Evolutionary conservation across 345 rosid genomes (phyloP).

Genomic region (Nephelium lappaceum): DNA sequence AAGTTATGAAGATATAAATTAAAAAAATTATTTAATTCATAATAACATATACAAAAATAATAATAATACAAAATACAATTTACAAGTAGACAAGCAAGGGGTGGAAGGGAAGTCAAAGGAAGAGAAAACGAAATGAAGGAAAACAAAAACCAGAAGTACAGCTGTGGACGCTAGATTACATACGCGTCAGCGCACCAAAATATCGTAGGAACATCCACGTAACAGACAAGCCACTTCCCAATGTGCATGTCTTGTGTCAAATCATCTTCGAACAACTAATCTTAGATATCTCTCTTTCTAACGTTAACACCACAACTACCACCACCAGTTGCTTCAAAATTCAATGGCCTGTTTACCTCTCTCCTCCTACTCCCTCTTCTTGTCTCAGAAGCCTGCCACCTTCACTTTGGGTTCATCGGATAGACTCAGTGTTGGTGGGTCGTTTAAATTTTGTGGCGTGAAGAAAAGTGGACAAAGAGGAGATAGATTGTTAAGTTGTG

Average conservation of each 20-base stretch:
- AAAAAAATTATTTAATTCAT: no score
- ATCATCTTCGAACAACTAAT: no score
- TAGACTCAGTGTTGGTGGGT: conserved; percentile 16
- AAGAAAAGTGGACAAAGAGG: conserved; percentile 37
- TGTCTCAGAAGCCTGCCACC: conserved; percentile 31
- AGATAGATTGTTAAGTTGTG: conserved; percentile 32
- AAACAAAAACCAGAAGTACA: conserved; percentile 35
- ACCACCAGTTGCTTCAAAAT: neutral
- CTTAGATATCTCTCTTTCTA: no score
- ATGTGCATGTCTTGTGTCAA: no score
- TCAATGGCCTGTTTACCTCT: conserved; percentile 50
- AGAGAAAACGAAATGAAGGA: conserved; percentile 59
- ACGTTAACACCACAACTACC: no score
- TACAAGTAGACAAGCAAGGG: neutral
- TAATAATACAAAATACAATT: no score
- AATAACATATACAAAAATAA: no score
- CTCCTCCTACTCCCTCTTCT: conserved; percentile 36
- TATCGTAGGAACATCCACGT: conserved; percentile 1
- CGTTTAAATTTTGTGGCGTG: conserved; percentile 30
- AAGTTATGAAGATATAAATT: no score
- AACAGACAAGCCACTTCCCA: no score
- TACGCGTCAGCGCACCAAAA: conserved; percentile 16
- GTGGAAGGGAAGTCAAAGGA: conserved; percentile 16
- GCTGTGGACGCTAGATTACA: conserved; percentile 39
- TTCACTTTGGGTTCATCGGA: conserved; percentile 30